phyloP scores from a whole-genome alignment of 768 basidiomycete genomes.

The Termitomyces sp. region DNA sequence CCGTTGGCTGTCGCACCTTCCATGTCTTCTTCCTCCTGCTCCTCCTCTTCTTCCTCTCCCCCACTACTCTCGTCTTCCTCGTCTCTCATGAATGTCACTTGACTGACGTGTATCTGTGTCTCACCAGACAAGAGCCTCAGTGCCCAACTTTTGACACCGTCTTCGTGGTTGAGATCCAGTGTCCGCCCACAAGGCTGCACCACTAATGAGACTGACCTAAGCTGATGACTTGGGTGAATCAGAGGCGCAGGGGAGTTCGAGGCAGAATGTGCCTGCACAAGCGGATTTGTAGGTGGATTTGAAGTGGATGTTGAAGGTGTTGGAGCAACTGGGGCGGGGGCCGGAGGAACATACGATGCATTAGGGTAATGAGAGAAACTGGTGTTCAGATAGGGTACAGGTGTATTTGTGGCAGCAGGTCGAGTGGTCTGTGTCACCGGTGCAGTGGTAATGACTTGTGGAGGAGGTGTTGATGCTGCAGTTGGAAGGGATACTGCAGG shows the following conservation, averaged over 20 bases:
- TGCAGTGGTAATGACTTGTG: slow-evolving; percentile 18
- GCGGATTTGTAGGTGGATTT: slow-evolving; percentile 20
- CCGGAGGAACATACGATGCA: slow-evolving; percentile 43
- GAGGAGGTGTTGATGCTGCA: slow-evolving; percentile 21
- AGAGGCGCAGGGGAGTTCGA: slow-evolving; percentile 38
- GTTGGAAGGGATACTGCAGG: slow-evolving; percentile 18
- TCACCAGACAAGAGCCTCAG: slow-evolving; percentile 59
- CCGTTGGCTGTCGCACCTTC: slow-evolving; percentile 41
- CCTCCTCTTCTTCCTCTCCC: slow-evolving; percentile 46
- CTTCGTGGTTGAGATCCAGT: slow-evolving; percentile 57
- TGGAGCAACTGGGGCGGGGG: slow-evolving; percentile 19
- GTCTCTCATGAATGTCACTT: slow-evolving; percentile 50
- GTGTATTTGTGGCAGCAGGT: slow-evolving; percentile 26
- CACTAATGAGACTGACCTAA: slow-evolving; percentile 50
- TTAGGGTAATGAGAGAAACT: slow-evolving; percentile 53
- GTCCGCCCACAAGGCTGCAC: slow-evolving; percentile 59
- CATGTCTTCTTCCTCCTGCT: slow-evolving; percentile 42
- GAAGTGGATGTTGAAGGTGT: slow-evolving; percentile 19
- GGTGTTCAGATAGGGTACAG: slow-evolving; percentile 29
- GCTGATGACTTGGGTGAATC: slow-evolving; percentile 37
- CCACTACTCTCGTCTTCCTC: slow-evolving; percentile 60
- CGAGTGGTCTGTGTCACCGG: slow-evolving; percentile 15
- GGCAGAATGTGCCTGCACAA: slow-evolving; percentile 24
- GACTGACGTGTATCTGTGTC: slow-evolving; percentile 47
- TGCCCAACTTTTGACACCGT: slow-evolving; percentile 75